Evolutionary conservation across 192 early-diverging fungal species (phyloP).

Genomic region (Coemansia pectinata): DNA sequence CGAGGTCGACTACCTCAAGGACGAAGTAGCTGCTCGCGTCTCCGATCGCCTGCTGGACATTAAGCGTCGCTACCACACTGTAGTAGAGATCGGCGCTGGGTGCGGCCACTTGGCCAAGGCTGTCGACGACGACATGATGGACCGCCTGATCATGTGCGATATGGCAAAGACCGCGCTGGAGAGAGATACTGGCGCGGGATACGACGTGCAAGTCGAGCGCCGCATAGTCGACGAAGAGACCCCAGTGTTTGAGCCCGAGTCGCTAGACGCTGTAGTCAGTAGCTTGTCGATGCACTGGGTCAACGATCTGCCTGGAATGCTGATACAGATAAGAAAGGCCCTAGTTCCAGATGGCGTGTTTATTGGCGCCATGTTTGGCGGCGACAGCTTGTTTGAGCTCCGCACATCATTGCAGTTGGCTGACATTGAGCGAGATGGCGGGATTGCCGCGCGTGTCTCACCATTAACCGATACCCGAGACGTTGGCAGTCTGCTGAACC

Average conservation of each 20-base stretch:
- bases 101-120: slow-evolving; percentile 86
- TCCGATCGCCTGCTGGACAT: slow-evolving; percentile 92
- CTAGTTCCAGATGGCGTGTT: slow-evolving; percentile 94
- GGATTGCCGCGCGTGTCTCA: slow-evolving; percentile 84
- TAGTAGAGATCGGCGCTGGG: slow-evolving; percentile 89
- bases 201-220: slow-evolving; percentile 73
- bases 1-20: slow-evolving; percentile 86
- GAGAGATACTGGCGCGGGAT: slow-evolving; percentile 49
- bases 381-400: slow-evolving; percentile 95
- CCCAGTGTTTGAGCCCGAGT: slow-evolving; percentile 78
- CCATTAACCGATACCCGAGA: slow-evolving; percentile 86
- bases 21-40: slow-evolving; percentile 85
- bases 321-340: slow-evolving; percentile 79
- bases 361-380: slow-evolving; percentile 91
- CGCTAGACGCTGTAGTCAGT: slow-evolving; percentile 86
- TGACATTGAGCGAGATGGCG: slow-evolving; percentile 87
- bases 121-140: slow-evolving; percentile 77
- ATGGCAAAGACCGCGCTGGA: slow-evolving; percentile 62
- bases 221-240: slow-evolving; percentile 83
- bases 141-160: slow-evolving; percentile 86
- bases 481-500: slow-evolving; percentile 73
- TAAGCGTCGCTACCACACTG: slow-evolving; percentile 78
- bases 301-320: slow-evolving; percentile 85
- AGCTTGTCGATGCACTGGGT: slow-evolving; percentile 92
- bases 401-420: slow-evolving; percentile 87